Evolutionary conservation across 2,329 filamentous ascomycete species (phyloP).

Genomic region (Venturia carpophila): DNA sequence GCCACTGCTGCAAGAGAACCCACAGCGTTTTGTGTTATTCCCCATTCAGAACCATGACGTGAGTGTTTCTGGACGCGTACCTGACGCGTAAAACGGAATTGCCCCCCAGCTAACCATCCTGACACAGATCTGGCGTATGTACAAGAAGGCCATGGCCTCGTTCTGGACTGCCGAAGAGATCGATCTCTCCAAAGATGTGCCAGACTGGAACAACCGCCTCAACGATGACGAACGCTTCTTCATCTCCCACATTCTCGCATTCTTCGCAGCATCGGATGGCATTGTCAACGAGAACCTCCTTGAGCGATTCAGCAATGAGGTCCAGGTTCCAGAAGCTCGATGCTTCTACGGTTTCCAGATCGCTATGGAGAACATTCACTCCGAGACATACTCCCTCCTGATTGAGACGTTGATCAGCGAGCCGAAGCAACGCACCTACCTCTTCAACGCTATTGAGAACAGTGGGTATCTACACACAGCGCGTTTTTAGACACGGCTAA

Average conservation of each 20-base stretch:
- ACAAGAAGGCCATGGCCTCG: constrained; percentile 98
- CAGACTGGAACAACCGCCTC: constrained; percentile 98
- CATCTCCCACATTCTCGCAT: constrained; percentile 95
- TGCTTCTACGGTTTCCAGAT: constrained; percentile 99
- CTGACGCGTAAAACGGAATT: constrained; percentile 59
- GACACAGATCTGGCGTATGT: constrained; percentile 96
- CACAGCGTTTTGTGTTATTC: constrained; percentile 92
- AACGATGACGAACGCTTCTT: constrained; percentile 98
- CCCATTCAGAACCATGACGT: constrained; percentile 99
- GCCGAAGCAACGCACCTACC: constrained; percentile 81
- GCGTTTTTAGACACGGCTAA: constrained; percentile 25
- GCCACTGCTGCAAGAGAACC: constrained; percentile 91
- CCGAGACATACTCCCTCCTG: constrained; percentile 96
- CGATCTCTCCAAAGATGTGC: constrained; percentile 94
- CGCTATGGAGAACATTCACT: constrained; percentile 99
- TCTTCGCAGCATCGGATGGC: constrained; percentile 97
- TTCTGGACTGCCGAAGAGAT: constrained; percentile 99
- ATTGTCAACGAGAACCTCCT: constrained; percentile 99
- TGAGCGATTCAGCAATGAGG: constrained; percentile 93
- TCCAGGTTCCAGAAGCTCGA: constrained; percentile 93
- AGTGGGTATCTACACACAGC: constrained; percentile 46
- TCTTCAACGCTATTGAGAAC: constrained; percentile 98
- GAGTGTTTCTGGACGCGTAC: constrained; percentile 48
- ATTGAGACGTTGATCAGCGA: constrained; percentile 99
- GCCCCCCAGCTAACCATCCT: constrained; percentile 30